These are phyloP conservation scores for Fonsecaea multimorphosa DNA, from an alignment of 2,329 filamentous ascomycete species.

Conservation along the genomic window DNA sequence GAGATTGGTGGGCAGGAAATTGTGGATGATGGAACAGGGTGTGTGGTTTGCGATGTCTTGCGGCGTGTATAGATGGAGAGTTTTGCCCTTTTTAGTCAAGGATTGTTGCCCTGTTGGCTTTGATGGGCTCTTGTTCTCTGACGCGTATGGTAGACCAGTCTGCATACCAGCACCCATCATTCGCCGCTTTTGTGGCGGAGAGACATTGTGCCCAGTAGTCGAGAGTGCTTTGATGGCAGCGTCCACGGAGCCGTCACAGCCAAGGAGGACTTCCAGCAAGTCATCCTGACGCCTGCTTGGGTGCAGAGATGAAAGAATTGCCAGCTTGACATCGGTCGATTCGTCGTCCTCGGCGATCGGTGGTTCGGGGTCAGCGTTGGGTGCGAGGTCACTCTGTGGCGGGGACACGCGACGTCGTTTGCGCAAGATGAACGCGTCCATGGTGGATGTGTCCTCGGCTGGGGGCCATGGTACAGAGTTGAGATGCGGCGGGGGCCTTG, in stretches of 20 bases:
- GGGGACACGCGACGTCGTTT: slow-evolving; percentile 44
- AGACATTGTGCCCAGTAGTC: slow-evolving; percentile 36
- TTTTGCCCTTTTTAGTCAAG: slow-evolving; percentile 77
- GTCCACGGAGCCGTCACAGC: slow-evolving; percentile 76
- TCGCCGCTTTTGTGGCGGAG: slow-evolving; percentile 45
- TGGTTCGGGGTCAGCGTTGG: neutral
- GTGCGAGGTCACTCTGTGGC: slow-evolving; percentile 13
- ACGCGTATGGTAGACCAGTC: slow-evolving; percentile 62
- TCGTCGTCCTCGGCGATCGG: slow-evolving; percentile 63
- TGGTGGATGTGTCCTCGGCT: slow-evolving; percentile 38
- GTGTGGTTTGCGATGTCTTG: slow-evolving; percentile 81
- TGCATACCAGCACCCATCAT: slow-evolving; percentile 60
- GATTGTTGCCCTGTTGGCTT: slow-evolving; percentile 52
- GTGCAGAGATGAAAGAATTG: slow-evolving; percentile 78
- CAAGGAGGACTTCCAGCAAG: slow-evolving; percentile 79
- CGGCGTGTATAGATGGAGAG: slow-evolving; percentile 81
- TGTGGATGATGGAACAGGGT: slow-evolving; percentile 89
- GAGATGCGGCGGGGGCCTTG: neutral
- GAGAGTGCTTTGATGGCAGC: slow-evolving; percentile 65
- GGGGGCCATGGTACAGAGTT: slow-evolving; percentile 35
- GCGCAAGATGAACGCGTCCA: slow-evolving; percentile 51
- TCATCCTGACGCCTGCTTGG: slow-evolving; percentile 67
- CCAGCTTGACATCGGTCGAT: slow-evolving; percentile 87
- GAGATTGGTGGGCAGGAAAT: slow-evolving; percentile 75
- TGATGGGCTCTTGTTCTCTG: slow-evolving; percentile 35